A percentile compares a stretch with the other conserved stretches of the same genome.
Conservation (phyloP, 2,329 filamentous ascomycete genomes). For the Immersiporthe knoxdaviesiana region DNA sequence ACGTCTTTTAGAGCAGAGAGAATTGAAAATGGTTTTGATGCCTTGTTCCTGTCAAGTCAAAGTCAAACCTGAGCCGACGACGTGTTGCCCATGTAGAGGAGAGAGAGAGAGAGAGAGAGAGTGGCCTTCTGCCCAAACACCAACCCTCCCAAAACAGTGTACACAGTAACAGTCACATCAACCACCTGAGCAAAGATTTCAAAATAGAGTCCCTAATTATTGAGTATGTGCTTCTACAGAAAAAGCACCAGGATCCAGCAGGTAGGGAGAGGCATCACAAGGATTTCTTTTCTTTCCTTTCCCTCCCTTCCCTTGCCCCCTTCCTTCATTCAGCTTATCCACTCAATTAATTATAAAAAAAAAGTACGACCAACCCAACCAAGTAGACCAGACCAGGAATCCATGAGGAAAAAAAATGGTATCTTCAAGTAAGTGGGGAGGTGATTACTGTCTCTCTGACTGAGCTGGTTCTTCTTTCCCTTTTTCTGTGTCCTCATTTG, state of each 20-base stretch:
- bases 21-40: background rate
- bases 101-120: too few species aligned
- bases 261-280: background rate
- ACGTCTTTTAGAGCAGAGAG: background rate
- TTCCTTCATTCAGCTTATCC: background rate
- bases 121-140: too few species aligned
- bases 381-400: background rate
- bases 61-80: background rate
- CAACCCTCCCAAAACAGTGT: background rate
- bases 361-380: background rate
- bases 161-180: too few species aligned
- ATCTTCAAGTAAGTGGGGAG: slow-evolving; percentile 16
- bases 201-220: background rate
- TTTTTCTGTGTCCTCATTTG: slow-evolving; percentile 1
- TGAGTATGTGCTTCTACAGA: background rate
- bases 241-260: background rate
- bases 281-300: too few species aligned
- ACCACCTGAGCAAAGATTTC: background rate
- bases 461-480: background rate
- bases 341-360: background rate
- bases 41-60: background rate
- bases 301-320: background rate
- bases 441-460: slow-evolving; percentile 14
- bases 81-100: too few species aligned
- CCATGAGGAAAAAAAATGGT: slow-evolving; percentile 17